Conservation (phyloP, 768 basidiomycete species). For the Leccinellum luteum region DNA sequence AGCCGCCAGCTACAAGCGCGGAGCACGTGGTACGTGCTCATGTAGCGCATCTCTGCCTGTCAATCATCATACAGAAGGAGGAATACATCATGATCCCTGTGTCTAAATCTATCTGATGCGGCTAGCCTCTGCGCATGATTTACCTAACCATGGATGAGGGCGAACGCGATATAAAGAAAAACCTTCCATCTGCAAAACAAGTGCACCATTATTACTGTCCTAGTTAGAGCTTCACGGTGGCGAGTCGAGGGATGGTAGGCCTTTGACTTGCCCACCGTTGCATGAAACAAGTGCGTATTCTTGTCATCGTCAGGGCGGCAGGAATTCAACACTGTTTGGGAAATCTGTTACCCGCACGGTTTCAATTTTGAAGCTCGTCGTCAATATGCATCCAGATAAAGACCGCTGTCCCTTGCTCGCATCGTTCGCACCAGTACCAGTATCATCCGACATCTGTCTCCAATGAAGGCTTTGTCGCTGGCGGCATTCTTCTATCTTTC, state of each 20-base stretch:
- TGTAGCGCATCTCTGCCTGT: too few relatives aligned
- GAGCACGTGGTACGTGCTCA: too few relatives aligned
- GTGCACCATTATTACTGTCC: too few relatives aligned
- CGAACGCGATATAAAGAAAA: neutral
- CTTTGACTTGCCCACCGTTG: neutral
- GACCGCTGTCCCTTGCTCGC: neutral
- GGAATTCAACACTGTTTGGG: neutral
- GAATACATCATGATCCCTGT: neutral
- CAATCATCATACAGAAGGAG: too few relatives aligned
- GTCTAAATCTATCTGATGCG: neutral
- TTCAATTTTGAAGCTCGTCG: neutral
- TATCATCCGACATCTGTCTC: neutral
- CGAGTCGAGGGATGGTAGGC: neutral
- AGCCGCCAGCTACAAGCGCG: too few relatives aligned
- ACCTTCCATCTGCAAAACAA: neutral
- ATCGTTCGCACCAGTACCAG: neutral
- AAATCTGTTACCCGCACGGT: neutral
- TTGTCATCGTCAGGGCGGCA: neutral
- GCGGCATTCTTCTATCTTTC: conserved; percentile 5
- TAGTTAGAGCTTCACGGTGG: neutral
- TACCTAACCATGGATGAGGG: neutral
- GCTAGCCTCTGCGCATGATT: neutral
- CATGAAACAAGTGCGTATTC: neutral
- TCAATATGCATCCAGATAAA: neutral
- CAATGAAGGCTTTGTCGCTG: conserved; percentile 9